Evolutionary conservation across 106 monocot species (phyloP).

Genomic region (Platanthera guangdongensis): DNA sequence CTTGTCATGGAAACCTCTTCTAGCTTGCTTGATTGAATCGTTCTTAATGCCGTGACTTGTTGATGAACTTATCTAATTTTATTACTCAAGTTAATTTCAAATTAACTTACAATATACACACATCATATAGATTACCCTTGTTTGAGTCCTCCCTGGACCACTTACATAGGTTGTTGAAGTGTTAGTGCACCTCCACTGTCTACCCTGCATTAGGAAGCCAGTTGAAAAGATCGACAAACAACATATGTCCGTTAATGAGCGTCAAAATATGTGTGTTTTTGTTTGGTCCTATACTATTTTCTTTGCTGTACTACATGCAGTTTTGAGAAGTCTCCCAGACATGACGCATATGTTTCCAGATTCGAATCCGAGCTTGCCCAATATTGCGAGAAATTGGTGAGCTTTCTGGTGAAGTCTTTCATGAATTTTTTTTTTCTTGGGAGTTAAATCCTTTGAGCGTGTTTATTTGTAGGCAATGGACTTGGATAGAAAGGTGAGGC

Average conservation of each 20-base stretch:
- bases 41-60: too few relatives aligned
- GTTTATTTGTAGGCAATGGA: slow-evolving; percentile 59
- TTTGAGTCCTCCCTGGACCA: too few relatives aligned
- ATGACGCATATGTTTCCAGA: slow-evolving; percentile 71
- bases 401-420: background rate
- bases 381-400: slow-evolving; percentile 92
- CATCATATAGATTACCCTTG: too few relatives aligned
- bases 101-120: too few relatives aligned
- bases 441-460: background rate
- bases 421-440: background rate
- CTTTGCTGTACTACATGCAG: slow-evolving; percentile 23
- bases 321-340: slow-evolving; percentile 88
- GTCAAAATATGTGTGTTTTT: background rate
- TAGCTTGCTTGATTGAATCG: too few relatives aligned
- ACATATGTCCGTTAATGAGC: background rate
- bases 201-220: background rate
- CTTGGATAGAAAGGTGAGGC: slow-evolving; percentile 86
- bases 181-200: too few relatives aligned
- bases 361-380: slow-evolving; percentile 94
- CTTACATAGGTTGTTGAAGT: too few relatives aligned
- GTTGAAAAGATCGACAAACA: background rate
- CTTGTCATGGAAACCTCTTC: too few relatives aligned
- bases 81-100: too few relatives aligned
- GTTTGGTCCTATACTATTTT: background rate
- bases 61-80: too few relatives aligned